Conservation (phyloP, 148 eudicot genomes). For the Bassia scoparia region DNA sequence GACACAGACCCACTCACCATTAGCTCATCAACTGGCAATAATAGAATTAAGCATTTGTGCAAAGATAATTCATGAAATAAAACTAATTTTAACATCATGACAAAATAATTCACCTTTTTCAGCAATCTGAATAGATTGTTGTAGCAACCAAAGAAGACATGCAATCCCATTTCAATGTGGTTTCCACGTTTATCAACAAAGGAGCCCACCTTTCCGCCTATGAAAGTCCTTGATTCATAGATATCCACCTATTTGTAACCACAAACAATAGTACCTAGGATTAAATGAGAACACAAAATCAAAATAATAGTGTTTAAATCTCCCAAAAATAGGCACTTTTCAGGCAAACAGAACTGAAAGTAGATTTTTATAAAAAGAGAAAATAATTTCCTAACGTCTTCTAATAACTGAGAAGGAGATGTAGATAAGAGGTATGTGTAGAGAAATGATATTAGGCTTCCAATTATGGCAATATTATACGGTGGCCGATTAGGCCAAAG, state of each 20-base stretch:
- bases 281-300: neutral
- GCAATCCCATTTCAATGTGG: conserved; percentile 97
- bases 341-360: neutral
- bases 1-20: neutral
- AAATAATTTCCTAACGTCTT: neutral
- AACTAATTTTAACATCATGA: neutral
- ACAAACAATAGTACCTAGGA: neutral
- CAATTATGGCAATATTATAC: neutral
- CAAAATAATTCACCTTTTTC: conserved; percentile 68
- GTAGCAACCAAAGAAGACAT: conserved; percentile 98
- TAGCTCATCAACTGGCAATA: neutral
- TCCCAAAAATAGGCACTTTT: neutral
- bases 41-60: too few relatives aligned
- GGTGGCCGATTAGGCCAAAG: neutral
- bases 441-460: neutral
- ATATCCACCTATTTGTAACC: conserved; percentile 71
- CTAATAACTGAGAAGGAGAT: neutral
- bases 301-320: neutral
- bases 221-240: conserved; percentile 90
- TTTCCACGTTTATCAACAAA: conserved; percentile 90
- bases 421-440: neutral
- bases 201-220: conserved; percentile 98
- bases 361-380: neutral
- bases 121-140: conserved; percentile 87
- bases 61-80: neutral